phyloP scores from a whole-genome alignment of 2,329 filamentous ascomycete species.

The Cladophialophora chaetospira region DNA sequence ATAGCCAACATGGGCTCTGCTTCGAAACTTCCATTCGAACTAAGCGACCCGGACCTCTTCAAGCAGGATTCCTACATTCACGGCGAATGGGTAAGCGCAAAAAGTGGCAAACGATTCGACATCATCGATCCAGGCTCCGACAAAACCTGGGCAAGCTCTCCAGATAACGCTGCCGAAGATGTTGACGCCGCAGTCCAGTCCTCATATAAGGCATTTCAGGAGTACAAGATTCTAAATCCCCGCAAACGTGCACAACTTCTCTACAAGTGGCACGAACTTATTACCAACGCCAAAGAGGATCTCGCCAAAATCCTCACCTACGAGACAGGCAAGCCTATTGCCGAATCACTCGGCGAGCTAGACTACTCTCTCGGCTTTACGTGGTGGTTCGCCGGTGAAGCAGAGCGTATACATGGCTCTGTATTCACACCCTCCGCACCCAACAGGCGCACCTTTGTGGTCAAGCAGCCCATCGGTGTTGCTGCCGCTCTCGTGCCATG shows the following conservation, averaged over 20 bases:
- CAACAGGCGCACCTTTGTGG: slow-evolving; percentile 66
- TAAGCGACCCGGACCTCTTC: slow-evolving; percentile 52
- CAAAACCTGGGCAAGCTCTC: slow-evolving; percentile 53
- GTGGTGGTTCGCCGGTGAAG: slow-evolving; percentile 64
- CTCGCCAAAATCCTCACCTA: slow-evolving; percentile 64
- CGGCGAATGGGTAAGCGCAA: slow-evolving; percentile 50
- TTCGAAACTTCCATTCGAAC: slow-evolving; percentile 42
- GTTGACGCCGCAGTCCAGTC: slow-evolving; percentile 62
- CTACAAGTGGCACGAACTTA: slow-evolving; percentile 66
- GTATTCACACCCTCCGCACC: slow-evolving; percentile 62
- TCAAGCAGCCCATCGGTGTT: slow-evolving; percentile 75
- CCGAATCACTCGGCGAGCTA: slow-evolving; percentile 58
- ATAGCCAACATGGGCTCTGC: background rate
- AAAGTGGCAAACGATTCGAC: slow-evolving; percentile 53
- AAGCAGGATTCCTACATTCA: slow-evolving; percentile 55
- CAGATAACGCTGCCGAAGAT: slow-evolving; percentile 57
- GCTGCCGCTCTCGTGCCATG: slow-evolving; percentile 69
- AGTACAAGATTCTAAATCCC: slow-evolving; percentile 62
- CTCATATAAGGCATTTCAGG: slow-evolving; percentile 62
- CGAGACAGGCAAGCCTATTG: slow-evolving; percentile 61
- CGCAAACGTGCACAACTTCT: slow-evolving; percentile 63
- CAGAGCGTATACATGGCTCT: slow-evolving; percentile 61
- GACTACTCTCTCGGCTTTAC: slow-evolving; percentile 58
- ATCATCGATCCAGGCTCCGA: slow-evolving; percentile 57
- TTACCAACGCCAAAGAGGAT: slow-evolving; percentile 63